Conservation (phyloP, 345 rosid genomes). For the Erodium maritimum region DNA sequence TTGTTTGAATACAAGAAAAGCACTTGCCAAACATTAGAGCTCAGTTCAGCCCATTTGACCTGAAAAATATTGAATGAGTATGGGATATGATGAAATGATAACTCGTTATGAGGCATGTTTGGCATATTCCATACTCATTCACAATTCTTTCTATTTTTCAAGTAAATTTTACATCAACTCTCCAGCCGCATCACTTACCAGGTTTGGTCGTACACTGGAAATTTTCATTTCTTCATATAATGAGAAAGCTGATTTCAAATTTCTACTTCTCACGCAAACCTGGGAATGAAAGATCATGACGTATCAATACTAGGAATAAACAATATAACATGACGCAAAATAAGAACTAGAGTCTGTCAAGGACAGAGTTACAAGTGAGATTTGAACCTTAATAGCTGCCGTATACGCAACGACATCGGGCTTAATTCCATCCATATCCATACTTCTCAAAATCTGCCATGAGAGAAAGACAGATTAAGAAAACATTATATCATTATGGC, state of each 20-base stretch:
- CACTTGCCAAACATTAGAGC: no score
- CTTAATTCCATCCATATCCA: slow-evolving; percentile 51
- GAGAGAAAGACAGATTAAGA: slow-evolving; percentile 6
- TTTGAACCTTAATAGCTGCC: slow-evolving; percentile 72
- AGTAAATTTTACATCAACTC: no score
- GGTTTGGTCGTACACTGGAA: slow-evolving; percentile 57
- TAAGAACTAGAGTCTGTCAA: not conserved
- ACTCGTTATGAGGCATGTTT: no score
- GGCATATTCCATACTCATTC: no score
- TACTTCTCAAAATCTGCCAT: slow-evolving; percentile 74
- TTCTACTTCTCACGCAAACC: slow-evolving; percentile 60
- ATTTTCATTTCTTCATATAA: slow-evolving; percentile 79
- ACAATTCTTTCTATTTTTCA: no score
- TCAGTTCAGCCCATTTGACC: no score
- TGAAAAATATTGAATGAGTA: no score
- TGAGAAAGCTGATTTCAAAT: slow-evolving; percentile 59
- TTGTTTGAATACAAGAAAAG: no score
- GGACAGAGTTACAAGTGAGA: not conserved
- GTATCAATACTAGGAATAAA: slow-evolving; percentile 1
- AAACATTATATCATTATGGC: not conserved
- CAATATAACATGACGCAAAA: not conserved
- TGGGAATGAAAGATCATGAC: slow-evolving; percentile 17
- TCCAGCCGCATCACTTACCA: slow-evolving; percentile 33
- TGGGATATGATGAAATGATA: no score
- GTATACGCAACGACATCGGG: slow-evolving; percentile 93